phyloP scores from a whole-genome alignment of 768 basidiomycete species.

The Trametes cingulata region DNA sequence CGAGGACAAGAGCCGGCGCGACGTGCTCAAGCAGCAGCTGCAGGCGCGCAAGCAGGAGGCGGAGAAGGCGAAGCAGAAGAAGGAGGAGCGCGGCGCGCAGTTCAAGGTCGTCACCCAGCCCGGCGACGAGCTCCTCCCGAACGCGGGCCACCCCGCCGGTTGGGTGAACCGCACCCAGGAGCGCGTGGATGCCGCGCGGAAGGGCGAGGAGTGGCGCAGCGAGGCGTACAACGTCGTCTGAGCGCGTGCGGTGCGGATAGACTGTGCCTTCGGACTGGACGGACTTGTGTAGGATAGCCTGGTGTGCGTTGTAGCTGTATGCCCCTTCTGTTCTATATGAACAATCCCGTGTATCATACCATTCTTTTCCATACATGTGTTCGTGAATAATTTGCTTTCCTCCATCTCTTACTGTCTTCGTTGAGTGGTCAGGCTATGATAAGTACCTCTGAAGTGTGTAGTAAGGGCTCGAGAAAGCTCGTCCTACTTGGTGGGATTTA shows the following conservation, averaged over 20 bases:
- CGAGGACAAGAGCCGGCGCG: conserved; percentile 39
- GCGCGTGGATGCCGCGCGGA: conserved; percentile 41
- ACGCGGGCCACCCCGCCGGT: conserved; percentile 64
- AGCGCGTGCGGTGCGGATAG: too few relatives aligned
- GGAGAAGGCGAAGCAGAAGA: conserved; percentile 41
- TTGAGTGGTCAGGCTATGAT: too few relatives aligned
- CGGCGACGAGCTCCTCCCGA: conserved; percentile 59
- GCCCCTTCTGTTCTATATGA: neutral
- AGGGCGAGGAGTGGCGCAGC: conserved; percentile 54
- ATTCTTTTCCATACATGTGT: neutral
- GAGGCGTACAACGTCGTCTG: conserved; percentile 37
- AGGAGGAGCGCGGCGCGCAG: conserved; percentile 51
- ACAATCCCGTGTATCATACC: neutral
- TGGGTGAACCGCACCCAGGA: conserved; percentile 65
- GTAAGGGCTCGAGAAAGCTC: too few relatives aligned
- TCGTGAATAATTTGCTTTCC: neutral
- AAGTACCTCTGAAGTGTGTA: too few relatives aligned
- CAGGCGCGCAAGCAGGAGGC: conserved; percentile 58
- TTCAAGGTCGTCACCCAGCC: conserved; percentile 84
- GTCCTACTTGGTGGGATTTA: too few relatives aligned
- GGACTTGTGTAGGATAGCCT: neutral
- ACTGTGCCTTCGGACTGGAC: too few relatives aligned
- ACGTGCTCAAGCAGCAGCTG: conserved; percentile 37
- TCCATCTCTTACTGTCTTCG: too few relatives aligned
- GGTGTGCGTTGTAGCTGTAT: neutral